phyloP scores from a whole-genome alignment of 352 stramenopile genomes.

The Phytophthora syringae region DNA sequence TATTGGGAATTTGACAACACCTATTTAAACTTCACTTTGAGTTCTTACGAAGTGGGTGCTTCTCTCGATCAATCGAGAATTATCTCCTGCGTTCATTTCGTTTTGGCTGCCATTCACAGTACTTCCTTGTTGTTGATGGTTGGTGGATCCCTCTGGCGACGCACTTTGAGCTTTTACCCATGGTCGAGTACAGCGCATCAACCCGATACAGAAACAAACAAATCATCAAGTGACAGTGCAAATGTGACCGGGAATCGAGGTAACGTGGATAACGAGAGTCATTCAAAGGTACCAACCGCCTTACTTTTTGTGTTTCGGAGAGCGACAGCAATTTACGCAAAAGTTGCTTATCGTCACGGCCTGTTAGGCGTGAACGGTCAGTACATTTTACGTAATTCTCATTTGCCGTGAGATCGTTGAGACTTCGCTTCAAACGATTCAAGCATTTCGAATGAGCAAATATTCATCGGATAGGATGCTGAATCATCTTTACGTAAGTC shows the following conservation, averaged over 20 bases:
- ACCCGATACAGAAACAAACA: neutral
- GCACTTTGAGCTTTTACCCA: neutral
- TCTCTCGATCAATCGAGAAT: constrained; percentile 7
- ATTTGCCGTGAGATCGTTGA: constrained; percentile 25
- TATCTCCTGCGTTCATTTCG: constrained; percentile 26
- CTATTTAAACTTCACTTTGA: constrained; percentile 12
- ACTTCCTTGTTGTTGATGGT: constrained; percentile 19
- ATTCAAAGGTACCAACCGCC: too few relatives aligned
- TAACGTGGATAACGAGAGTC: too few relatives aligned
- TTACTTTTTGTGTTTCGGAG: too few relatives aligned
- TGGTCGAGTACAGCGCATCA: neutral
- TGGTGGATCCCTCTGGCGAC: constrained; percentile 4
- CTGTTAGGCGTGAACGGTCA: neutral
- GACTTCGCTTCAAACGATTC: constrained; percentile 18
- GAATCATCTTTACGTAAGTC: constrained; percentile 29
- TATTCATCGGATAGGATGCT: constrained; percentile 5
- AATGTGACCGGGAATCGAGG: too few relatives aligned
- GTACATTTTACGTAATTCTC: constrained; percentile 2
- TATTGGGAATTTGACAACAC: constrained; percentile 23
- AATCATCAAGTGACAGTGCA: too few relatives aligned
- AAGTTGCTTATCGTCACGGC: neutral
- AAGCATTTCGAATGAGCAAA: constrained; percentile 8
- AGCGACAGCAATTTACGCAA: neutral
- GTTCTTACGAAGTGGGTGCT: constrained; percentile 20
- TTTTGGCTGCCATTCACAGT: constrained; percentile 23